phyloP scores from a whole-genome alignment of 345 rosid genomes.

The Brassica nigra region DNA sequence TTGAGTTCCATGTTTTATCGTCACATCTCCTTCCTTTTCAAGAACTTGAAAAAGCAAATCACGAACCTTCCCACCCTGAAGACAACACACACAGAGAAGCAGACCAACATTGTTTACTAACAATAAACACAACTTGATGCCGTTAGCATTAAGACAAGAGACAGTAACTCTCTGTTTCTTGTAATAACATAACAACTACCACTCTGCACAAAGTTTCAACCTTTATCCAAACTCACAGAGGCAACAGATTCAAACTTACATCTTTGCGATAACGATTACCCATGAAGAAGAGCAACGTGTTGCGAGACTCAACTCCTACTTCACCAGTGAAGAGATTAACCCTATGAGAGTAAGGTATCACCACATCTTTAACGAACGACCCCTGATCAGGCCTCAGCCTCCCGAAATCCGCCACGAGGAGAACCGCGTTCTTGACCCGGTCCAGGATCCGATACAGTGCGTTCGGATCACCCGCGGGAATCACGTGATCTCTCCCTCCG shows the following conservation, averaged over 20 bases:
- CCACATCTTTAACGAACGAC: conserved; percentile 85
- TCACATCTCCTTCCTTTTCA: conserved; percentile 76
- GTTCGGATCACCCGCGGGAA: conserved; percentile 90
- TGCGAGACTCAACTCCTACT: conserved; percentile 58
- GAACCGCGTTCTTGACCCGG: conserved; percentile 62
- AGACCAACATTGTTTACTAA: background rate
- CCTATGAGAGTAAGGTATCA: conserved; percentile 86
- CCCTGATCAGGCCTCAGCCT: conserved; percentile 83
- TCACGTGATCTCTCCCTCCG: conserved; percentile 75
- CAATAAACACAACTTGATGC: conserved; percentile 5
- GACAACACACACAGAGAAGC: conserved; percentile 12
- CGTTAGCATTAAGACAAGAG: background rate
- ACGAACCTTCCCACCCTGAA: conserved; percentile 93
- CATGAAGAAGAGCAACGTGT: conserved; percentile 90
- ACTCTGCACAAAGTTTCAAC: conserved; percentile 16
- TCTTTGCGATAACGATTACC: conserved; percentile 95
- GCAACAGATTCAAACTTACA: conserved; percentile 42
- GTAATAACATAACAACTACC: conserved; percentile 1
- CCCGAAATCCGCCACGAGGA: conserved; percentile 84
- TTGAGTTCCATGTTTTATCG: conserved; percentile 91
- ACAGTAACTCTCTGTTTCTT: background rate
- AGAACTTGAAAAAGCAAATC: conserved; percentile 86
- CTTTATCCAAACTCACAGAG: background rate
- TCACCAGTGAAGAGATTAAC: conserved; percentile 72
- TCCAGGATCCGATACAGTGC: conserved; percentile 70